A percentile compares a stretch with the other conserved stretches of the same genome.
These are phyloP conservation scores for Asterionellopsis glacialis DNA, from an alignment of 108 stramenopile species.

Conservation along the genomic window DNA sequence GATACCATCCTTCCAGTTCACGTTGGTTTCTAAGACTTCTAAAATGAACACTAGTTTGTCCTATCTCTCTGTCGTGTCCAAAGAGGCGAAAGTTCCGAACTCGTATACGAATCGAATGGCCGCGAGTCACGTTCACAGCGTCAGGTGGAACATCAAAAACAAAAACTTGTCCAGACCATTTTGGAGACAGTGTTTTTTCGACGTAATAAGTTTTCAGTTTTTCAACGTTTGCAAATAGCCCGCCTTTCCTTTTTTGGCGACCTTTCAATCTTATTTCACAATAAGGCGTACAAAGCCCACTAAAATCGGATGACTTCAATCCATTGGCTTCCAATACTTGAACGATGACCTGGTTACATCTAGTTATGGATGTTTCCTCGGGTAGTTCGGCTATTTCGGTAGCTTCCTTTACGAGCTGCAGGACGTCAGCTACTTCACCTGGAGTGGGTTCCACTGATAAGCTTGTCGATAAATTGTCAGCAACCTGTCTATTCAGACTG, in stretches of 20 bases:
- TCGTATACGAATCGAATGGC: slow-evolving; percentile 48
- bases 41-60: slow-evolving; percentile 68
- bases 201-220: slow-evolving; percentile 73
- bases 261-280: slow-evolving; percentile 57
- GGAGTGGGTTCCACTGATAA: too few relatives aligned
- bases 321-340: slow-evolving; percentile 81
- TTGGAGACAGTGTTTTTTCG: slow-evolving; percentile 67
- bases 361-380: slow-evolving; percentile 44
- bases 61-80: slow-evolving; percentile 50
- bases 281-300: slow-evolving; percentile 73
- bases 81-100: slow-evolving; percentile 49
- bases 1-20: slow-evolving; percentile 84
- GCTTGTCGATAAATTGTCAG: too few relatives aligned
- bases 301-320: slow-evolving; percentile 55
- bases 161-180: slow-evolving; percentile 79
- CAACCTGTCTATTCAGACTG: too few relatives aligned
- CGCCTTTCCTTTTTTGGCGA: slow-evolving; percentile 24
- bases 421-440: background rate
- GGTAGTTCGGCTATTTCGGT: slow-evolving; percentile 32
- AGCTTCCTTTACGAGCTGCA: slow-evolving; percentile 16
- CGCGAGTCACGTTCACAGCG: slow-evolving; percentile 56
- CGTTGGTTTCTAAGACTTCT: slow-evolving; percentile 61
- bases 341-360: slow-evolving; percentile 69
- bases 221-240: slow-evolving; percentile 35
- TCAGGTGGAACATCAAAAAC: slow-evolving; percentile 78